Evolutionary conservation across 768 basidiomycete genomes (phyloP).

Genomic region (Collybiopsis confluens): DNA sequence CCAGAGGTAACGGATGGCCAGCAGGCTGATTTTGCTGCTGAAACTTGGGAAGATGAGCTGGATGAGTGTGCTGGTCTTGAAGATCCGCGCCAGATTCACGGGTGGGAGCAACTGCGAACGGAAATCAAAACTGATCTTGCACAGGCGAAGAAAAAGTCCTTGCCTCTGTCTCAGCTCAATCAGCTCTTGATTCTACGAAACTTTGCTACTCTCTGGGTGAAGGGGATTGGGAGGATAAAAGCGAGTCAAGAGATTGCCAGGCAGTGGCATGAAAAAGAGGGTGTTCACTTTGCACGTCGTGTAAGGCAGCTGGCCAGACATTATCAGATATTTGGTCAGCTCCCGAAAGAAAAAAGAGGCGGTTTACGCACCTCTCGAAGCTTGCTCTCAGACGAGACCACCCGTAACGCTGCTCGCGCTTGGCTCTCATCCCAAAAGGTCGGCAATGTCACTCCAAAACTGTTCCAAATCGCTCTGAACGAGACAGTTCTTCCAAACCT

Average conservation of each 20-base stretch:
- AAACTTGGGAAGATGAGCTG: slow-evolving; percentile 19
- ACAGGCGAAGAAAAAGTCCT: slow-evolving; percentile 12
- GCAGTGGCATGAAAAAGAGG: slow-evolving; percentile 23
- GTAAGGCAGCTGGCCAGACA: slow-evolving; percentile 19
- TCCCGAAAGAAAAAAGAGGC: slow-evolving; percentile 21
- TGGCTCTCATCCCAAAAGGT: slow-evolving; percentile 19
- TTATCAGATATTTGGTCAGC: slow-evolving; percentile 21
- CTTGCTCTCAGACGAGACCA: slow-evolving; percentile 20
- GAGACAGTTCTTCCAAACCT: slow-evolving; percentile 26
- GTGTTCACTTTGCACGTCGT: slow-evolving; percentile 16
- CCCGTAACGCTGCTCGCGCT: slow-evolving; percentile 8
- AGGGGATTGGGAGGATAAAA: slow-evolving; percentile 15
- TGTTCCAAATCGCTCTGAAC: slow-evolving; percentile 23
- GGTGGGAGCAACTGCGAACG: slow-evolving; percentile 15
- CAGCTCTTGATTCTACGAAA: slow-evolving; percentile 19
- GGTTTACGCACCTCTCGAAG: slow-evolving; percentile 13
- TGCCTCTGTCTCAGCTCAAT: slow-evolving; percentile 15
- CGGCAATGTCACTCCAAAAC: slow-evolving; percentile 25
- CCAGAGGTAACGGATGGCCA: neutral
- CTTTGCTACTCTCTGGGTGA: slow-evolving; percentile 22
- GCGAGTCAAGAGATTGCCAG: slow-evolving; percentile 22
- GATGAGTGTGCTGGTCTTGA: slow-evolving; percentile 1
- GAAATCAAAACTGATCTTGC: slow-evolving; percentile 17
- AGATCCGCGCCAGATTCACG: neutral
- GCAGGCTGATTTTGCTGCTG: neutral